phyloP scores from a whole-genome alignment of 2,329 filamentous ascomycete genomes.

The Talaromyces sp. region DNA sequence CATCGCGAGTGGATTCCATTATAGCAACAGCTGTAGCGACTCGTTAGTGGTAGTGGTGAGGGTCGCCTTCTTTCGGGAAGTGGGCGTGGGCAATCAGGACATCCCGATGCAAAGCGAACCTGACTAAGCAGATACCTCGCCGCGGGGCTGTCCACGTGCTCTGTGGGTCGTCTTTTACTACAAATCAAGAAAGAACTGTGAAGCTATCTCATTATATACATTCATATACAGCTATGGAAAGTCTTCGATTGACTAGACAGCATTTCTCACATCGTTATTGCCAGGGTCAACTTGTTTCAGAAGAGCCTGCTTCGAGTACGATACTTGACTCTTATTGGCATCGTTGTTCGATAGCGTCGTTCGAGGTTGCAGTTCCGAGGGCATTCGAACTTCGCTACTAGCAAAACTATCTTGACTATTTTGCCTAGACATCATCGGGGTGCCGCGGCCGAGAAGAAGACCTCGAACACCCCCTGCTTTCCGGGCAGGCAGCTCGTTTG shows the following conservation, averaged over 20 bases:
- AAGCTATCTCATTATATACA: background rate
- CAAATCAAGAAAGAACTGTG: background rate
- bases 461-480: constrained; percentile 55
- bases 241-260: background rate
- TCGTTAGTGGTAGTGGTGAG: background rate
- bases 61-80: constrained; percentile 21
- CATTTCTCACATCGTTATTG: background rate
- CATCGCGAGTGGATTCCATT: constrained; percentile 11
- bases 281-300: background rate
- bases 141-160: background rate
- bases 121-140: background rate
- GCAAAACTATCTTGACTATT: constrained; percentile 41
- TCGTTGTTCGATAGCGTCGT: background rate
- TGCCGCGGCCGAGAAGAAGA: constrained; percentile 38
- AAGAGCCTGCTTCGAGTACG: background rate
- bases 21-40: background rate
- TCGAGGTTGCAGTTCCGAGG: constrained; percentile 9
- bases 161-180: background rate
- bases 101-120: constrained; percentile 18
- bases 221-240: background rate
- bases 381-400: constrained; percentile 27
- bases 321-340: background rate
- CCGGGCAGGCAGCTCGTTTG: constrained; percentile 56
- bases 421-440: constrained; percentile 37
- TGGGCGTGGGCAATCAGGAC: constrained; percentile 2